Percentiles rank a stretch among this genome's conserved stretches.
These are phyloP conservation scores for Adansonia rubrostipa DNA, from an alignment of 441 rosid species.

Conservation along the genomic window DNA sequence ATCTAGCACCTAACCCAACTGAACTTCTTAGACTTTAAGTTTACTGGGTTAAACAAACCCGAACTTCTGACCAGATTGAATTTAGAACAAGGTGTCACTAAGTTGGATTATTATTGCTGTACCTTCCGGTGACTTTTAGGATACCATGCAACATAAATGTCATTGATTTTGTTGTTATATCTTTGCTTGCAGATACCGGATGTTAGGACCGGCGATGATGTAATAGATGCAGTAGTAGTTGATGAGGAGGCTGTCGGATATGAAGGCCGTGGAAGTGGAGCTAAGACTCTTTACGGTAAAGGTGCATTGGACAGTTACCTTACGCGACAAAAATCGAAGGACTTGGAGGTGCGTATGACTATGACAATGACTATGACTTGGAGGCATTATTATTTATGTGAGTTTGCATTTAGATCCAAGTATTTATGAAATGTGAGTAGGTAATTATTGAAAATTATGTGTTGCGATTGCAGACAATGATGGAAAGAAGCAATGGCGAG, in stretches of 20 bases:
- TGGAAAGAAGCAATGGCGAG: conserved; percentile 61
- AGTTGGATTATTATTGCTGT: not conserved
- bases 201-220: conserved; percentile 60
- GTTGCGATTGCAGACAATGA: conserved; percentile 47
- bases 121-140: not conserved
- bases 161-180: not conserved
- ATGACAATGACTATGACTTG: not conserved
- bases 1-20: not conserved
- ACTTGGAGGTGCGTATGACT: conserved; percentile 42
- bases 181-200: conserved; percentile 76
- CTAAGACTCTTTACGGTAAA: conserved; percentile 81
- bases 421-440: not conserved
- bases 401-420: not conserved
- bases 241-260: conserved; percentile 76
- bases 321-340: conserved; percentile 50
- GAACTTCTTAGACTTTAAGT: not conserved
- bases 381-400: not conserved
- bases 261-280: conserved; percentile 62
- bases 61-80: not conserved
- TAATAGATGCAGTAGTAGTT: conserved; percentile 87
- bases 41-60: not conserved
- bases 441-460: not conserved
- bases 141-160: not conserved
- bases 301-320: conserved; percentile 74
- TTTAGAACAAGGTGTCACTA: not conserved